phyloP scores from a whole-genome alignment of 495 filamentous ascomycete species.

The Cercophora sp. region DNA sequence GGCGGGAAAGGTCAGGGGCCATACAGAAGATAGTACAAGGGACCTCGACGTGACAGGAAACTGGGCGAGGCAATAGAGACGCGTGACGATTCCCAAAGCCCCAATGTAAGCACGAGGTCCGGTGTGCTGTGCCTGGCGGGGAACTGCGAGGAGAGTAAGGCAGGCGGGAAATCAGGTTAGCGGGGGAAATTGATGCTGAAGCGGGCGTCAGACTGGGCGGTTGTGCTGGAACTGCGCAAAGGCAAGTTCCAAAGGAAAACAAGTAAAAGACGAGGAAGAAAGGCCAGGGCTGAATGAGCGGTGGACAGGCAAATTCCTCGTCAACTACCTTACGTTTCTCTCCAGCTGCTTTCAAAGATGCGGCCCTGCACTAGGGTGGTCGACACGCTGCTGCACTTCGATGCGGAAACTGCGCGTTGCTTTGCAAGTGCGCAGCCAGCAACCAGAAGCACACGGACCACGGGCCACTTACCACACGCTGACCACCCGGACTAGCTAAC shows the following conservation, averaged over 20 bases:
- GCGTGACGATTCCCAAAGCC: conserved; percentile 13
- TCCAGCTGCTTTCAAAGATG: conserved; percentile 12
- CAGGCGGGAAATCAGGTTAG: conserved; percentile 8
- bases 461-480: no score
- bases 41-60: conserved; percentile 7
- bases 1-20: background rate
- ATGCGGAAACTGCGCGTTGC: conserved; percentile 12
- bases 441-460: no score
- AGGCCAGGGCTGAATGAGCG: conserved; percentile 7
- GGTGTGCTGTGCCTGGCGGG: no score
- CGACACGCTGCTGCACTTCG: no score
- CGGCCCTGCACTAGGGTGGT: conserved; percentile 18
- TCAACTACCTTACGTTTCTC: no score
- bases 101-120: no score
- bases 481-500: background rate
- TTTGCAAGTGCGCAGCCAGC: conserved; percentile 1
- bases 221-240: conserved; percentile 7
- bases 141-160: no score
- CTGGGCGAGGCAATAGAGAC: conserved; percentile 5
- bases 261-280: conserved; percentile 6
- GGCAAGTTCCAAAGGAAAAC: conserved; percentile 9
- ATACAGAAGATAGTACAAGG: conserved; percentile 6
- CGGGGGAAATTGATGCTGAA: conserved; percentile 16
- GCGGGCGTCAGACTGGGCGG: conserved; percentile 9
- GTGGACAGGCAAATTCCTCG: conserved; percentile 12